A percentile compares a stretch with the other conserved stretches of the same genome.
These are phyloP conservation scores for Sequoia sempervirens DNA, from an alignment of 75 land plant genomes.

Conservation along the genomic window DNA sequence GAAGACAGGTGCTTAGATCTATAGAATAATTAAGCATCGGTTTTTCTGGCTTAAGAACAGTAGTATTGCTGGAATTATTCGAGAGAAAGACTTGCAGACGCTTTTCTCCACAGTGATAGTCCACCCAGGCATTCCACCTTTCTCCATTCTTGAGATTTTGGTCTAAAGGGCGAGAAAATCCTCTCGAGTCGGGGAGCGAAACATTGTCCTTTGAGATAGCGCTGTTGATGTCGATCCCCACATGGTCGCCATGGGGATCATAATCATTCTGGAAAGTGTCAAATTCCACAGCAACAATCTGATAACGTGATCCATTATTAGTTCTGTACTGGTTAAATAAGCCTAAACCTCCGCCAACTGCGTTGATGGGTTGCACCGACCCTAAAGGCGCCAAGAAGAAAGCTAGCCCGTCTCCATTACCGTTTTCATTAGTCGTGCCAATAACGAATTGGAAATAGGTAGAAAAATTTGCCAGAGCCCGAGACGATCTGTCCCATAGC, in stretches of 20 bases:
- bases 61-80: not conserved
- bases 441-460: not conserved
- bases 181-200: not conserved
- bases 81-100: not conserved
- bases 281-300: conserved; percentile 31
- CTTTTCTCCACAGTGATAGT: not conserved
- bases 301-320: not conserved
- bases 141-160: not conserved
- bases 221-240: conserved; percentile 24
- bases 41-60: not conserved
- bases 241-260: conserved; percentile 34
- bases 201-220: not conserved
- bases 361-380: not conserved
- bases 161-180: too few relatives aligned
- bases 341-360: not conserved
- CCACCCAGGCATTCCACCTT: conserved; percentile 12
- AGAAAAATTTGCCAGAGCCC: too few relatives aligned
- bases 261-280: conserved; percentile 34
- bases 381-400: not conserved
- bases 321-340: not conserved
- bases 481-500: too few relatives aligned
- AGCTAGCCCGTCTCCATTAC: not conserved
- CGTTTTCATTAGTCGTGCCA: not conserved
- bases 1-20: not conserved
- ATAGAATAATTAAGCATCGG: not conserved